Percentiles rank a stretch among this genome's conserved stretches.
Conservation (phyloP, 140 eudicot species). For the Flaveria floridana region DNA sequence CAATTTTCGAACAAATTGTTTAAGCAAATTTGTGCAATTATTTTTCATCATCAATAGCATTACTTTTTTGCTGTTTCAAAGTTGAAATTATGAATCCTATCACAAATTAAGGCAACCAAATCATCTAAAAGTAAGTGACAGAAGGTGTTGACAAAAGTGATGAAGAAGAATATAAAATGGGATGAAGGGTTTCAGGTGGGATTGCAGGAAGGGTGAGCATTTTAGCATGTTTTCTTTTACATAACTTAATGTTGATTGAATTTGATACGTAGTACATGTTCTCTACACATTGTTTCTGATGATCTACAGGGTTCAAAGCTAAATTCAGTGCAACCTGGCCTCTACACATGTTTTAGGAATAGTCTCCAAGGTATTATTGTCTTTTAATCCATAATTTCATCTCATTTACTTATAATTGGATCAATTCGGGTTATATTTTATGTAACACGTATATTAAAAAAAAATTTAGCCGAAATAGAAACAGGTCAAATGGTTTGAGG, state of each 20-base stretch:
- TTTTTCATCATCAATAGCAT: too few relatives aligned
- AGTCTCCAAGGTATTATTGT: slow-evolving; percentile 70
- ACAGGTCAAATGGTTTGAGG: slow-evolving; percentile 9
- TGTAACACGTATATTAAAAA: too few relatives aligned
- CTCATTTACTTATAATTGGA: not conserved
- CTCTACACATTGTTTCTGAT: slow-evolving; percentile 26
- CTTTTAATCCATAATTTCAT: not conserved
- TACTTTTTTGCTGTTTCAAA: too few relatives aligned
- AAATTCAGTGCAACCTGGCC: slow-evolving; percentile 91
- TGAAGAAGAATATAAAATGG: slow-evolving; percentile 37
- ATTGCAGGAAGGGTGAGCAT: slow-evolving; percentile 66
- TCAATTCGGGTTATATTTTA: not conserved
- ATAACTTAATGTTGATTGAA: not conserved
- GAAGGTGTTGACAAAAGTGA: too few relatives aligned
- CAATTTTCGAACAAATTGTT: too few relatives aligned
- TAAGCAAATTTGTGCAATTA: too few relatives aligned
- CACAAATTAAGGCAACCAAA: too few relatives aligned
- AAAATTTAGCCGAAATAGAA: not conserved
- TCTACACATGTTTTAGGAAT: slow-evolving; percentile 73
- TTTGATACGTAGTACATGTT: not conserved
- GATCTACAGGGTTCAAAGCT: slow-evolving; percentile 59
- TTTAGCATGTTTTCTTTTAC: not conserved
- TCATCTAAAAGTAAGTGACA: too few relatives aligned
- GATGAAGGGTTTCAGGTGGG: slow-evolving; percentile 42
- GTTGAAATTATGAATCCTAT: too few relatives aligned